Percentiles rank a stretch among this genome's conserved stretches.
These are phyloP conservation scores for Fusarium equiseti DNA, from an alignment of 2,329 filamentous ascomycete species.

Conservation along the genomic window DNA sequence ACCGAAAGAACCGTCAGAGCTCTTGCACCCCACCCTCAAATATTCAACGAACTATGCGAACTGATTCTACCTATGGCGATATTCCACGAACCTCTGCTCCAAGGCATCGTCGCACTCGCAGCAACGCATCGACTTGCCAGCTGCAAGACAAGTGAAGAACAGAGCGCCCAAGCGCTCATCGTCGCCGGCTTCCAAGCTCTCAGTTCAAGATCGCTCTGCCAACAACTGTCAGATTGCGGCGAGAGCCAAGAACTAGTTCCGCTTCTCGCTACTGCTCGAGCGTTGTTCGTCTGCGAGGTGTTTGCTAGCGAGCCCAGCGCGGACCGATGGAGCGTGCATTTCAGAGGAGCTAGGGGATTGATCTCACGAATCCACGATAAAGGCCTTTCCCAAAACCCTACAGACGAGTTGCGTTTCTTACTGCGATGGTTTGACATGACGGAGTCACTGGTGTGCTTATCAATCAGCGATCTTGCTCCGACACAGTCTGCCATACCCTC, in stretches of 20 bases:
- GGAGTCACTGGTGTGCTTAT: slow-evolving; percentile 34
- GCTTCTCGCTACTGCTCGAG: slow-evolving; percentile 21
- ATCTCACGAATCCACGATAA: slow-evolving; percentile 29
- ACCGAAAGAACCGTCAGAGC: slow-evolving; percentile 35
- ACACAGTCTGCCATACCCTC: slow-evolving; percentile 29
- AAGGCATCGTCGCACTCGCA: slow-evolving; percentile 33
- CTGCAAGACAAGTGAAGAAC: slow-evolving; percentile 33
- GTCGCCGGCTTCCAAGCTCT: slow-evolving; percentile 36
- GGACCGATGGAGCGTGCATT: slow-evolving; percentile 38
- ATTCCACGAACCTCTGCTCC: slow-evolving; percentile 31
- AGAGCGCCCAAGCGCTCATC: slow-evolving; percentile 22
- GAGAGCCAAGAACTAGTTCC: slow-evolving; percentile 31
- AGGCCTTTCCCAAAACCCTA: slow-evolving; percentile 15
- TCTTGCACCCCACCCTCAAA: slow-evolving; percentile 31
- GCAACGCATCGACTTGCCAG: slow-evolving; percentile 34
- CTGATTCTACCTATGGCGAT: slow-evolving; percentile 36
- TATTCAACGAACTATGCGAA: slow-evolving; percentile 35
- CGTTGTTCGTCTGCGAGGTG: slow-evolving; percentile 36
- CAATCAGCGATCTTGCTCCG: slow-evolving; percentile 25
- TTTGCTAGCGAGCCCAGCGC: slow-evolving; percentile 34
- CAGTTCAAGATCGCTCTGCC: slow-evolving; percentile 34
- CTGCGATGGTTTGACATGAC: slow-evolving; percentile 39
- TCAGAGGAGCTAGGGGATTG: slow-evolving; percentile 29
- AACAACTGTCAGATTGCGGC: slow-evolving; percentile 26
- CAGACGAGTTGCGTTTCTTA: slow-evolving; percentile 30